Conservation (phyloP, 2,329 filamentous ascomycete genomes). For the Clarireedia sp. region DNA sequence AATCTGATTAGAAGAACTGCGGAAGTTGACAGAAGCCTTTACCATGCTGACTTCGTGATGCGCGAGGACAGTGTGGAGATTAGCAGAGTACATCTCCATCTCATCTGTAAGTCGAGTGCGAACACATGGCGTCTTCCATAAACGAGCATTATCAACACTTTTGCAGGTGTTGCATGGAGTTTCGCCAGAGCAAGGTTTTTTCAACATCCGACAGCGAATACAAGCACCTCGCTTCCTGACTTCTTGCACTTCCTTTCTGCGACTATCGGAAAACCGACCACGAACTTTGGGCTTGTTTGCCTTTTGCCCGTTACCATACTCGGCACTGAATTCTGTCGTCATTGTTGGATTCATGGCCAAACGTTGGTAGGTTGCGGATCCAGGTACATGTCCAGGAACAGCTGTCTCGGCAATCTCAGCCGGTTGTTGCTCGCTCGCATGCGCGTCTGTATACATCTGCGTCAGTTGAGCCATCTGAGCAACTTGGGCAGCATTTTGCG, state of each 20-base stretch:
- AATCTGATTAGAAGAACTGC: conserved; percentile 38
- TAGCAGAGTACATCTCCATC: conserved; percentile 55
- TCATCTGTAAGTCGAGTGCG: conserved; percentile 54
- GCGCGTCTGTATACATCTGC: conserved; percentile 18
- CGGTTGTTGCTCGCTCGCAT: conserved; percentile 10
- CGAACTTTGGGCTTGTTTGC: conserved; percentile 38
- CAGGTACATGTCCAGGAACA: conserved; percentile 2
- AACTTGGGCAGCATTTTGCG: conserved; percentile 1
- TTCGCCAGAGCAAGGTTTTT: conserved; percentile 59
- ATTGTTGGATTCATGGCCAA: conserved; percentile 23
- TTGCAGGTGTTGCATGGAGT: conserved; percentile 56
- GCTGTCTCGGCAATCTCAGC: conserved; percentile 1
- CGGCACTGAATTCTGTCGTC: conserved; percentile 28
- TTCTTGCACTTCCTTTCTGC: conserved; percentile 58
- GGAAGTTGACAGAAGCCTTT: conserved; percentile 43
- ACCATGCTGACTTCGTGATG: conserved; percentile 50
- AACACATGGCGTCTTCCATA: conserved; percentile 59
- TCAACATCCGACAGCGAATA: conserved; percentile 56
- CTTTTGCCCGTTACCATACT: conserved; percentile 28
- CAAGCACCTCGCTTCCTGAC: conserved; percentile 59
- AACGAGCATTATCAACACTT: conserved; percentile 53
- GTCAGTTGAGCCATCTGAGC: conserved; percentile 13
- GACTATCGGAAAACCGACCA: conserved; percentile 47
- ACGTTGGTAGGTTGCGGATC: conserved; percentile 8
- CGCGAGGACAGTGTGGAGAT: conserved; percentile 54